Conservation (phyloP, 2,329 filamentous ascomycete species). For the Colletotrichum liaoningense region DNA sequence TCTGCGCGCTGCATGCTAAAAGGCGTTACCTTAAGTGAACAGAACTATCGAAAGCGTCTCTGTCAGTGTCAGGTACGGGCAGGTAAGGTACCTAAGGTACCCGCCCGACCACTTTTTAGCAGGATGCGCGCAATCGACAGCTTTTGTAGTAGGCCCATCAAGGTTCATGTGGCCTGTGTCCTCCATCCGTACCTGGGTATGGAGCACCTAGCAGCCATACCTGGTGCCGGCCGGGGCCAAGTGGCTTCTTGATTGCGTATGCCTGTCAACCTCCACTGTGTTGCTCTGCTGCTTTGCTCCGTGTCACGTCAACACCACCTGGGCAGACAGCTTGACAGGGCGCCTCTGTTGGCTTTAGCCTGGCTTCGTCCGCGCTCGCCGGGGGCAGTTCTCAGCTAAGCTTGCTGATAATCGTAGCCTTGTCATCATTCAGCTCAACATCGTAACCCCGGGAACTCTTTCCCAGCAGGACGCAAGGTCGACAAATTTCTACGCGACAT, state of each 20-base stretch:
- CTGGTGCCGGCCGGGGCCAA: conserved; percentile 21
- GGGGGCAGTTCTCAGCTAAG: conserved; percentile 7
- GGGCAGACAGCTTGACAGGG: conserved; percentile 17
- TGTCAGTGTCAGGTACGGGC: neutral
- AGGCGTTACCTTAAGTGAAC: too few relatives aligned
- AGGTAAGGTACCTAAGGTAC: neutral
- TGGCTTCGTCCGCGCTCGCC: conserved; percentile 23
- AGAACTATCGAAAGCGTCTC: neutral
- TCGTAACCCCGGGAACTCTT: neutral
- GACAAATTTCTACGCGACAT: neutral
- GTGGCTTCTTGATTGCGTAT: conserved; percentile 27
- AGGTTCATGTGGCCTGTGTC: neutral
- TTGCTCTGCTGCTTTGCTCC: conserved; percentile 19
- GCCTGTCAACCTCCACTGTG: neutral
- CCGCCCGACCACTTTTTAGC: neutral
- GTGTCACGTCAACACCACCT: conserved; percentile 23
- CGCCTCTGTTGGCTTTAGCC: conserved; percentile 8
- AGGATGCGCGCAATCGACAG: neutral
- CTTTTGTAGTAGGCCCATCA: conserved; percentile 1
- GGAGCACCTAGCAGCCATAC: neutral
- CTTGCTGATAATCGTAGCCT: neutral
- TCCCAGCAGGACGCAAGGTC: neutral
- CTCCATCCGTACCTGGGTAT: neutral
- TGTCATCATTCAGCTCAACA: neutral
- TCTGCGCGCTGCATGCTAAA: neutral